phyloP scores from a whole-genome alignment of 202 grass and related monocot genomes.

The Hordeum pubiflorum region DNA sequence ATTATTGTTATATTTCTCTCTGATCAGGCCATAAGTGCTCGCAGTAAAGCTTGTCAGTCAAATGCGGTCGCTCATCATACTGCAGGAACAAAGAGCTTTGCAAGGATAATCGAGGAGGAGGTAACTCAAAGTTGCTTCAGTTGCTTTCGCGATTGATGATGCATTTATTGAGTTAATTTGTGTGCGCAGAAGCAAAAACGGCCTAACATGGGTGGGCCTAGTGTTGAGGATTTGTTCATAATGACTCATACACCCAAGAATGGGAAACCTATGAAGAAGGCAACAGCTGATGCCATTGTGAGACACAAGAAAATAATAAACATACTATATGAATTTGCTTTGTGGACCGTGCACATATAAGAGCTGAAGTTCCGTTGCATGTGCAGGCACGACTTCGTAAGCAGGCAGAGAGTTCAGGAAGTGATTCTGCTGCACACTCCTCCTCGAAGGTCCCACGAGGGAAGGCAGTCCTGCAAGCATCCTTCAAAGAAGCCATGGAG shows the following conservation, averaged over 20 bases:
- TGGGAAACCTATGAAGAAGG: constrained; percentile 36
- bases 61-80: constrained; percentile 29
- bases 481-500: constrained; percentile 34
- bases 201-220: constrained; percentile 37
- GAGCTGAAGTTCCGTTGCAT: constrained; percentile 14
- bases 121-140: constrained; percentile 31
- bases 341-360: background rate
- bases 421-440: background rate
- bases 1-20: background rate
- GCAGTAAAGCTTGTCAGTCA: constrained; percentile 34
- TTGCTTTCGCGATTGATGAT: background rate
- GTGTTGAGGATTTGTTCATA: constrained; percentile 38
- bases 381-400: constrained; percentile 24
- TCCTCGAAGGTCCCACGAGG: background rate
- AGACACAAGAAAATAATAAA: constrained; percentile 12
- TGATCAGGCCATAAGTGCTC: constrained; percentile 30
- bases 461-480: constrained; percentile 21
- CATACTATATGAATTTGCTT: background rate
- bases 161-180: constrained; percentile 15
- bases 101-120: constrained; percentile 53
- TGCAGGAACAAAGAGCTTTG: constrained; percentile 54
- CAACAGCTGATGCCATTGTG: constrained; percentile 44
- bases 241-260: constrained; percentile 52
- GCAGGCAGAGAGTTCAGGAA: constrained; percentile 9
- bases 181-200: constrained; percentile 42